These are phyloP conservation scores for Neurospora sp. DNA, from an alignment of 495 filamentous ascomycete genomes.

Conservation along the genomic window DNA sequence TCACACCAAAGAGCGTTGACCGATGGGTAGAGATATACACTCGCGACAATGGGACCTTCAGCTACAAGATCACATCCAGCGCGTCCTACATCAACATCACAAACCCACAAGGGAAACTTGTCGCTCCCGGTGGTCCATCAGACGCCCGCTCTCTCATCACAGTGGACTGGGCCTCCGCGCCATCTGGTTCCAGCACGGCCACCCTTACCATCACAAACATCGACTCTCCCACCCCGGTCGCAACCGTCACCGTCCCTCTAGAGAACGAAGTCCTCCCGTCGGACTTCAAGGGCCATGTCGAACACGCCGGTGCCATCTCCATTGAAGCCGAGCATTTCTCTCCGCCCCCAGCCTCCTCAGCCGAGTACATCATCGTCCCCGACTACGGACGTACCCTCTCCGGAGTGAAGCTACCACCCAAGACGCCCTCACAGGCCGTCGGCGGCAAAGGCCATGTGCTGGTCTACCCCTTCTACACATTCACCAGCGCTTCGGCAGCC, in stretches of 20 bases:
- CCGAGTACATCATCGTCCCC: conserved; percentile 33
- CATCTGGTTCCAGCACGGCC: conserved; percentile 30
- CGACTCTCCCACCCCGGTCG: conserved; percentile 28
- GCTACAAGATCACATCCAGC: conserved; percentile 38
- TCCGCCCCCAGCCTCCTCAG: conserved; percentile 15
- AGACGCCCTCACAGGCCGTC: conserved; percentile 30
- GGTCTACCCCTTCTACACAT: conserved; percentile 49
- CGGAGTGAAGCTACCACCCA: conserved; percentile 39
- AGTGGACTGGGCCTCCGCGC: conserved; percentile 43
- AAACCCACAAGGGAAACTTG: conserved; percentile 33
- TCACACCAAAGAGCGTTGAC: conserved; percentile 26
- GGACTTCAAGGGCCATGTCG: conserved; percentile 48
- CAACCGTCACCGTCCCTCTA: conserved; percentile 42
- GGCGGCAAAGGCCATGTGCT: conserved; percentile 33
- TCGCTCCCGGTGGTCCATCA: conserved; percentile 19
- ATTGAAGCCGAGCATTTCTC: conserved; percentile 48
- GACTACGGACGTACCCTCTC: conserved; percentile 44
- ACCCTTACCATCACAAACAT: conserved; percentile 31
- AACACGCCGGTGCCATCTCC: conserved; percentile 40
- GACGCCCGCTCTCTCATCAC: conserved; percentile 41
- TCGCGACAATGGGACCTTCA: conserved; percentile 40
- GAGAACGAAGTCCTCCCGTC: conserved; percentile 37
- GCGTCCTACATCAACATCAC: conserved; percentile 41
- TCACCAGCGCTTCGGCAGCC: conserved; percentile 30
- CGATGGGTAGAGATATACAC: conserved; percentile 51